These are phyloP conservation scores for Cochlearia excelsa DNA, from an alignment of 345 rosid genomes.

Conservation along the genomic window DNA sequence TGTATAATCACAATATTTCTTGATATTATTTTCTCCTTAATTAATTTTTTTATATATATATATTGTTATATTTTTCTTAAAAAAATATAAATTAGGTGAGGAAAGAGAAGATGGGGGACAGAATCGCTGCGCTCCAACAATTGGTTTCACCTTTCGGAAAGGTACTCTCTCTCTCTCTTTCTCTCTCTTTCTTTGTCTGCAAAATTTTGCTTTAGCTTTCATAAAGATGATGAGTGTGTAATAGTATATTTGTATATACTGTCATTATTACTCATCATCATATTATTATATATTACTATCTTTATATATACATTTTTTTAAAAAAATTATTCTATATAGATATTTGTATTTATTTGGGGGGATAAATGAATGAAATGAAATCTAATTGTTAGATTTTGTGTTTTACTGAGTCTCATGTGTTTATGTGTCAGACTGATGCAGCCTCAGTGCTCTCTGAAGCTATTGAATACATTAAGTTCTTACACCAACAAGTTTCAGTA, in stretches of 20 bases:
- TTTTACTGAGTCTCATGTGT: conserved; percentile 41
- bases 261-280: conserved; percentile 29
- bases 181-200: conserved; percentile 25
- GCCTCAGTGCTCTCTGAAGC: conserved; percentile 99
- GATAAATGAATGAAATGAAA: conserved; percentile 28
- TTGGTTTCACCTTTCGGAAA: conserved; percentile 99
- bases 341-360: neutral
- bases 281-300: conserved; percentile 19
- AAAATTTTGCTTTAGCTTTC: conserved; percentile 36
- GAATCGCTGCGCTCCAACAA: conserved; percentile 99
- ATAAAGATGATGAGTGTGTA: conserved; percentile 40
- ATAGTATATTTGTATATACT: conserved; percentile 36
- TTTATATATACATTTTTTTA: neutral
- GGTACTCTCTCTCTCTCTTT: conserved; percentile 44
- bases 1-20: conserved; percentile 16
- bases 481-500: conserved; percentile 89
- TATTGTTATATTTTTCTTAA: no score
- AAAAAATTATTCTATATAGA: conserved; percentile 19
- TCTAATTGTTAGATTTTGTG: conserved; percentile 31
- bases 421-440: conserved; percentile 83
- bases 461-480: conserved; percentile 92
- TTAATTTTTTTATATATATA: neutral
- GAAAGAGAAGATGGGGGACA: conserved; percentile 99
- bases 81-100: conserved; percentile 58
- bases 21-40: neutral